phyloP scores from a whole-genome alignment of 148 eudicot species.

The Camellia granthamiana region DNA sequence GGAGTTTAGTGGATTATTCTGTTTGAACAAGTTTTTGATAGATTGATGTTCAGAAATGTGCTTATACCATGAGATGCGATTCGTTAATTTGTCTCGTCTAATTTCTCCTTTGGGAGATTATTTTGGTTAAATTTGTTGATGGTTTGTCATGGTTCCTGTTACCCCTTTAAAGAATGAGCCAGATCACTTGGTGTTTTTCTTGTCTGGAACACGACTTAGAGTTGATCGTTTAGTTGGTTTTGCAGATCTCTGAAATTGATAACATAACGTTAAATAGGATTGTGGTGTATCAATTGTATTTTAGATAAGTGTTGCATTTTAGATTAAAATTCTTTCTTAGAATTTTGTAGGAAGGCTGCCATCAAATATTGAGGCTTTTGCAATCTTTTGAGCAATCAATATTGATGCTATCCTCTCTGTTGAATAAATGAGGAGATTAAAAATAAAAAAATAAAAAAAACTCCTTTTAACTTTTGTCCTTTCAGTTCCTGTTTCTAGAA shows the following conservation, averaged over 20 bases:
- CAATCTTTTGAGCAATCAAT: slow-evolving; percentile 6
- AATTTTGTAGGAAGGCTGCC: neutral
- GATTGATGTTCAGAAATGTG: too few relatives aligned
- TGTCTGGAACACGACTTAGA: neutral
- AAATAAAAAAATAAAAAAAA: neutral
- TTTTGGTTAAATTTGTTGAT: neutral
- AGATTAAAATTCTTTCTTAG: neutral
- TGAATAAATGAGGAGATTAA: neutral
- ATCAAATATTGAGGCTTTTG: neutral
- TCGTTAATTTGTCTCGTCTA: too few relatives aligned
- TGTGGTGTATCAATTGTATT: neutral
- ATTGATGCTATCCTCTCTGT: neutral
- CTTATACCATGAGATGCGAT: too few relatives aligned
- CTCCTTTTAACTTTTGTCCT: neutral
- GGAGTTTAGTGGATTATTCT: too few relatives aligned
- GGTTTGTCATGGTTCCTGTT: neutral
- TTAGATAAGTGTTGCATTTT: neutral
- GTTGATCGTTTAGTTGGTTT: neutral
- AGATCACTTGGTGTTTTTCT: too few relatives aligned
- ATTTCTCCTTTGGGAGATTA: neutral
- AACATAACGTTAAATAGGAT: neutral
- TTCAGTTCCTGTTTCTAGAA: neutral
- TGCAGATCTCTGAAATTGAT: slow-evolving; percentile 1
- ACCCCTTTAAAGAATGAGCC: too few relatives aligned
- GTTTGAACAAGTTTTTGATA: too few relatives aligned